Conservation (phyloP, 202 grass and related monocot species). For the Zoysia matrella region DNA sequence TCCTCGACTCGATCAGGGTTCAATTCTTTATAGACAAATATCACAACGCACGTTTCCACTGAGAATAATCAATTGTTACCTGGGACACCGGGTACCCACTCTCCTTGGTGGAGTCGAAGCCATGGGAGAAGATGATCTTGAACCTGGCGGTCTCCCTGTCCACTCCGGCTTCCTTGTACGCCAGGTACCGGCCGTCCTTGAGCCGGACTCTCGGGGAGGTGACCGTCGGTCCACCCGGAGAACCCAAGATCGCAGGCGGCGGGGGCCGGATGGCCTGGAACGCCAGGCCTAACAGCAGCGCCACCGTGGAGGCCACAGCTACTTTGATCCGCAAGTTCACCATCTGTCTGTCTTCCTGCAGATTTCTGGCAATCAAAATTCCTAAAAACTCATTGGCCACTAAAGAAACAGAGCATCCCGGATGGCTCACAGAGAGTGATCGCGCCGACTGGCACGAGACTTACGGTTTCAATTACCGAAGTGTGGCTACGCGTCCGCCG, state of each 20-base stretch:
- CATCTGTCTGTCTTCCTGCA: background rate
- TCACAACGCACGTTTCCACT: background rate
- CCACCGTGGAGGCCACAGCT: constrained; percentile 3
- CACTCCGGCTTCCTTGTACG: too few relatives aligned
- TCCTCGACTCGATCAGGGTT: background rate
- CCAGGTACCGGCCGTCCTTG: too few relatives aligned
- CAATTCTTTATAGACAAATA: background rate
- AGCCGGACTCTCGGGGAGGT: constrained; percentile 21
- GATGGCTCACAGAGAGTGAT: background rate
- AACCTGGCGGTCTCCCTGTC: too few relatives aligned
- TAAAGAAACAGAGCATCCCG: background rate
- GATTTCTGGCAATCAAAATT: background rate
- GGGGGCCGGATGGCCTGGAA: constrained; percentile 51
- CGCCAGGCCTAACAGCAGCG: constrained; percentile 43
- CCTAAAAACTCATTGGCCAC: background rate
- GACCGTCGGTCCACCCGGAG: constrained; percentile 41
- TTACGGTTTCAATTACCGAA: background rate
- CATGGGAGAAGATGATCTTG: constrained; percentile 42
- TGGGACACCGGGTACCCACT: constrained; percentile 47
- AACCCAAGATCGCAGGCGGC: constrained; percentile 46
- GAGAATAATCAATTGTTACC: constrained; percentile 29
- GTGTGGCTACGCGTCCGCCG: background rate
- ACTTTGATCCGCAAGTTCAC: constrained; percentile 8
- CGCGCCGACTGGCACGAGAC: background rate
- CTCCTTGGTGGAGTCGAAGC: constrained; percentile 55